Percentiles rank a stretch among this genome's conserved stretches.
phyloP scores from a whole-genome alignment of 2,329 filamentous ascomycete genomes.

The Camillea tinctor region DNA sequence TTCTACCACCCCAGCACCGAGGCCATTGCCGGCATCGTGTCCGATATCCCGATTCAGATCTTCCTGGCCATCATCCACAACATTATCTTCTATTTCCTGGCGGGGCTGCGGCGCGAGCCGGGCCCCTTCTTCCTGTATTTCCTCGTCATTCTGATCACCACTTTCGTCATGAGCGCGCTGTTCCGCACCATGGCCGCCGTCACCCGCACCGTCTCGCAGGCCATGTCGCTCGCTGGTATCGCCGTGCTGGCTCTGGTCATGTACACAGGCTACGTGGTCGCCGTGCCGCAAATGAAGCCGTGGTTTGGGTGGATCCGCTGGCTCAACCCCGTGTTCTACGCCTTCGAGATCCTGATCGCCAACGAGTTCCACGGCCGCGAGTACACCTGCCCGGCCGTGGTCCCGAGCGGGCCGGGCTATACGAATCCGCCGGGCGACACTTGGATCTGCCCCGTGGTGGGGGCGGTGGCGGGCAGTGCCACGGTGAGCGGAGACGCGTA shows the following conservation, averaged over 20 bases:
- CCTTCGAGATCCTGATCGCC: slow-evolving; percentile 74
- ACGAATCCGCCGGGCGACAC: slow-evolving; percentile 34
- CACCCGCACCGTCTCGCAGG: slow-evolving; percentile 66
- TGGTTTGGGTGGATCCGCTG: slow-evolving; percentile 84
- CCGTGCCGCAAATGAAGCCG: slow-evolving; percentile 64
- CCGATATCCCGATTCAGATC: slow-evolving; percentile 79
- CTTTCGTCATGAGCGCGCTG: slow-evolving; percentile 77
- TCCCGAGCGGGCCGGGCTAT: slow-evolving; percentile 42
- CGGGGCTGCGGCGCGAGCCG: slow-evolving; percentile 68
- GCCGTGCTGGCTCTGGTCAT: slow-evolving; percentile 63
- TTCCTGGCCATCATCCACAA: slow-evolving; percentile 74
- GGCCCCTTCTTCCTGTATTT: slow-evolving; percentile 81
- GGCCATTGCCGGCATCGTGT: slow-evolving; percentile 78
- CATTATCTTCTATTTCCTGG: slow-evolving; percentile 80
- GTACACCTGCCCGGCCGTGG: slow-evolving; percentile 50
- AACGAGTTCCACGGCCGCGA: slow-evolving; percentile 72
- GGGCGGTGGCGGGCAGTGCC: slow-evolving; percentile 49
- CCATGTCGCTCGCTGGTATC: slow-evolving; percentile 55
- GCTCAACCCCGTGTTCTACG: slow-evolving; percentile 73
- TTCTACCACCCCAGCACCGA: slow-evolving; percentile 87
- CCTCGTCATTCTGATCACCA: slow-evolving; percentile 53
- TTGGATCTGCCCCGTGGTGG: slow-evolving; percentile 56
- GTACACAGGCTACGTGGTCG: slow-evolving; percentile 67
- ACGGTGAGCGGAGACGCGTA: slow-evolving; percentile 59
- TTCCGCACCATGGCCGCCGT: slow-evolving; percentile 75